Evolutionary conservation across 2,329 filamentous ascomycete genomes (phyloP).

Genomic region (Penicillium sp.): DNA sequence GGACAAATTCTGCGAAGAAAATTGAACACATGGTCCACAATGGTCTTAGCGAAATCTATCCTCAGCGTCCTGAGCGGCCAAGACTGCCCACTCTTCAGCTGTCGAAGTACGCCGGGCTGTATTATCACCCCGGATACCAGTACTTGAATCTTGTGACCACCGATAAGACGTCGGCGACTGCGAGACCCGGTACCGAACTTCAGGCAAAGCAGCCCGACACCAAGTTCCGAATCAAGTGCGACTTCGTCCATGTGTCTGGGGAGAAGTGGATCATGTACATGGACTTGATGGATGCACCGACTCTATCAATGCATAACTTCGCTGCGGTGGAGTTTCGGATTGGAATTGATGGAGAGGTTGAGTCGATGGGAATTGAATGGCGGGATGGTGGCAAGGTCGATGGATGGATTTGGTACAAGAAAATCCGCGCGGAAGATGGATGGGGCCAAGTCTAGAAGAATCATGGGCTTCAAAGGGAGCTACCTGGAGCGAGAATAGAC

Average conservation of each 20-base stretch:
- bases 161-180: not conserved
- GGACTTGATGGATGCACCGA: not conserved
- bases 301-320: not conserved
- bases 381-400: not conserved
- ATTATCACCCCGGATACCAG: conserved; percentile 3
- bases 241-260: conserved; percentile 3
- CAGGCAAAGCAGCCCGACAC: not conserved
- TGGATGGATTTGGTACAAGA: not conserved
- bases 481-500: not conserved
- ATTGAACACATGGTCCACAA: not conserved
- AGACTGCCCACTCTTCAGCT: not conserved
- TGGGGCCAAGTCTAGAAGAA: not conserved
- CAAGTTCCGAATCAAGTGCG: not conserved
- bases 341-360: not conserved
- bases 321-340: conserved; percentile 3
- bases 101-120: not conserved
- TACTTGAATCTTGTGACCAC: not conserved
- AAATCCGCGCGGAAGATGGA: not conserved
- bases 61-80: not conserved
- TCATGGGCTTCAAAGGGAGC: too few relatives aligned
- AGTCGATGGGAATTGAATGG: conserved; percentile 3
- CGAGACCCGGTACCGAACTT: not conserved
- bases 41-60: not conserved
- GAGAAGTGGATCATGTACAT: conserved; percentile 2
- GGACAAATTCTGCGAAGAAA: not conserved